Conservation (phyloP, 73 alveolate species). For the Paramecium sexaurelia region DNA sequence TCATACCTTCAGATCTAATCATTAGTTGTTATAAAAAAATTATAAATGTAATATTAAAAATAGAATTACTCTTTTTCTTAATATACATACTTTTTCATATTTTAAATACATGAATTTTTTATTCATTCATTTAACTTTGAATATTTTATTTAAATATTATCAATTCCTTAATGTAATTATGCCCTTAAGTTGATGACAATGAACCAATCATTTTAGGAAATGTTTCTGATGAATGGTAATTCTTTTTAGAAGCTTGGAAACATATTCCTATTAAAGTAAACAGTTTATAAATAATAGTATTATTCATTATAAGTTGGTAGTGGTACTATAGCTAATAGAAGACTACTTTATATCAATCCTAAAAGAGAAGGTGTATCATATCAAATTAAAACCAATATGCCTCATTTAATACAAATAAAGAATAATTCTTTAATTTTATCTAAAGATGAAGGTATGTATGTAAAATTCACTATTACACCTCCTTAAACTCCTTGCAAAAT, state of each 20-base stretch:
- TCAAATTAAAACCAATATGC: not conserved
- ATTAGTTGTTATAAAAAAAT: not conserved
- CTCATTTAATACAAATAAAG: not conserved
- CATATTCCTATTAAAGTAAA: constrained; percentile 41
- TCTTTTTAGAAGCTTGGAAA: constrained; percentile 1
- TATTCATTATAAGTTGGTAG: constrained; percentile 21
- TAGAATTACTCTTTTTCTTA: not conserved
- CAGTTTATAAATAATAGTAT: not conserved
- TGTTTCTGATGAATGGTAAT: not conserved
- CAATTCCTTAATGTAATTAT: not conserved
- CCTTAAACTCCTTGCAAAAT: constrained; percentile 19
- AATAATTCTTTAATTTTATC: not conserved
- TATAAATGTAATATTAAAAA: not conserved
- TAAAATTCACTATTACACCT: constrained; percentile 1
- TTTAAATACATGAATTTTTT: not conserved
- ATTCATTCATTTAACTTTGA: not conserved
- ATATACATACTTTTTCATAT: not conserved
- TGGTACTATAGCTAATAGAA: not conserved
- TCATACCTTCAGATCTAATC: constrained; percentile 65
- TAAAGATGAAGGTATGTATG: constrained; percentile 32
- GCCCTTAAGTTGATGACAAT: not conserved
- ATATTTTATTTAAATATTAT: not conserved
- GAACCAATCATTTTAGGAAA: not conserved
- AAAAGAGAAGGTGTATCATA: not conserved
- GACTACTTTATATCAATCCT: not conserved